phyloP scores from a whole-genome alignment of 192 early-diverging fungal species.

The Gryganskiella cystojenkinii region DNA sequence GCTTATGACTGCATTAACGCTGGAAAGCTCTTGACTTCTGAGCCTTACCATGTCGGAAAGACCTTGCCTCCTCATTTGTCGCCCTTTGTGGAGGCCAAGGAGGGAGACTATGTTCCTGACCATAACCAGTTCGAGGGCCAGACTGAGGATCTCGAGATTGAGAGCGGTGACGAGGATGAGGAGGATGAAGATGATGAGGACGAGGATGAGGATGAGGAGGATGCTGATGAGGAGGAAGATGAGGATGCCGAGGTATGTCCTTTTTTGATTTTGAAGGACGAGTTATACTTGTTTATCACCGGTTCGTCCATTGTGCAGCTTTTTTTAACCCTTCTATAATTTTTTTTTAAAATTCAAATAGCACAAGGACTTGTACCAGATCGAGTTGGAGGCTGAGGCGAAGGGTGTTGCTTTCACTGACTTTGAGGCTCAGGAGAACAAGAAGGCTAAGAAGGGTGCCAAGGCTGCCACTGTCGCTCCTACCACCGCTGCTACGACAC shows the following conservation, averaged over 20 bases:
- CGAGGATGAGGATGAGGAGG: conserved; percentile 45
- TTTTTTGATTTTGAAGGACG: conserved; percentile 12
- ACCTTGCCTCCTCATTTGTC: conserved; percentile 91
- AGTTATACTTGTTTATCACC: no score
- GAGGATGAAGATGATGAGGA: conserved; percentile 39
- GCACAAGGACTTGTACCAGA: conserved; percentile 63
- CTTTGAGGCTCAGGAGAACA: conserved; percentile 63
- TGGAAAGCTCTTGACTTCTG: conserved; percentile 69
- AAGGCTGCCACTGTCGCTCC: conserved; percentile 7
- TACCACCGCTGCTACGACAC: conserved; percentile 5
- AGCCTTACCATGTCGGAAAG: conserved; percentile 83
- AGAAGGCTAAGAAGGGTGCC: conserved; percentile 50
- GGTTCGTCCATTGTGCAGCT: background rate
- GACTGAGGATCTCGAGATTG: conserved; percentile 68
- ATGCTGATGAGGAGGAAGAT: conserved; percentile 24
- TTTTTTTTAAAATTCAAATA: conserved; percentile 5
- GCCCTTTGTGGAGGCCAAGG: conserved; percentile 88
- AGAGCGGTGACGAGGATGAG: conserved; percentile 64
- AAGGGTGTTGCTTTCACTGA: conserved; percentile 73
- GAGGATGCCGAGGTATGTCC: conserved; percentile 38
- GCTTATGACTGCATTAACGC: conserved; percentile 95
- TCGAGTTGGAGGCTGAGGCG: conserved; percentile 77
- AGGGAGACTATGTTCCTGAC: conserved; percentile 90
- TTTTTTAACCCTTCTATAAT: background rate
- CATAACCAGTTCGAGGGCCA: conserved; percentile 72